These are phyloP conservation scores for Penicillium daleae DNA, from an alignment of 495 filamentous ascomycete genomes.

Conservation along the genomic window DNA sequence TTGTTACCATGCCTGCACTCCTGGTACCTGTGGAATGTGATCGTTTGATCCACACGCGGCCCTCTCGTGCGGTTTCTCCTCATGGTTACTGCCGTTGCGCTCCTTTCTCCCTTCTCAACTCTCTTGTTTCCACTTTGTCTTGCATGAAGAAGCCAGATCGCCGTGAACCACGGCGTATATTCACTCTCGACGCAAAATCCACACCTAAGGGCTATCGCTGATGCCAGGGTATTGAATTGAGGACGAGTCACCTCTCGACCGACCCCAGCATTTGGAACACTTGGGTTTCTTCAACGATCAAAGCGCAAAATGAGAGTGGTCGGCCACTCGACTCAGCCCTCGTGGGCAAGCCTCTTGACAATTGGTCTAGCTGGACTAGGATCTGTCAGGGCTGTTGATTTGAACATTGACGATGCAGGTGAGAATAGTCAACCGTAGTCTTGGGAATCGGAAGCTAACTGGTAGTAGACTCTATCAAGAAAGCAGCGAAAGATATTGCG, in stretches of 20 bases:
- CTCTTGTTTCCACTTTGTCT: conserved; percentile 5
- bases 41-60: conserved; percentile 15
- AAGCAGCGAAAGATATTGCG: conserved; percentile 45
- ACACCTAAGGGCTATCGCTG: too few relatives aligned
- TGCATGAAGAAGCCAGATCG: not conserved
- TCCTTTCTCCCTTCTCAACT: not conserved
- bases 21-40: conserved; percentile 29
- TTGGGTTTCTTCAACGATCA: not conserved
- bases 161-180: not conserved
- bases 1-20: conserved; percentile 37
- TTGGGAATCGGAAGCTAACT: not conserved
- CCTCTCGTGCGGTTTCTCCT: not conserved
- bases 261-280: not conserved
- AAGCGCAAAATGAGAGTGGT: conserved; percentile 17
- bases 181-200: not conserved
- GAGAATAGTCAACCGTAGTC: not conserved
- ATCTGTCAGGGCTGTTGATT: conserved; percentile 25
- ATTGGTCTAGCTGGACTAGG: conserved; percentile 23
- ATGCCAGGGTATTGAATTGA: too few relatives aligned
- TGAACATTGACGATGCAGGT: conserved; percentile 31
- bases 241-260: not conserved
- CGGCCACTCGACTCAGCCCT: conserved; percentile 14
- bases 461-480: conserved; percentile 50
- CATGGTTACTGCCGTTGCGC: conserved; percentile 14
- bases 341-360: conserved; percentile 28